Evolutionary conservation across 345 rosid genomes (phyloP), one percentile per base, ranked within the genome.

Genomic region (Mangifera indica): DNA sequence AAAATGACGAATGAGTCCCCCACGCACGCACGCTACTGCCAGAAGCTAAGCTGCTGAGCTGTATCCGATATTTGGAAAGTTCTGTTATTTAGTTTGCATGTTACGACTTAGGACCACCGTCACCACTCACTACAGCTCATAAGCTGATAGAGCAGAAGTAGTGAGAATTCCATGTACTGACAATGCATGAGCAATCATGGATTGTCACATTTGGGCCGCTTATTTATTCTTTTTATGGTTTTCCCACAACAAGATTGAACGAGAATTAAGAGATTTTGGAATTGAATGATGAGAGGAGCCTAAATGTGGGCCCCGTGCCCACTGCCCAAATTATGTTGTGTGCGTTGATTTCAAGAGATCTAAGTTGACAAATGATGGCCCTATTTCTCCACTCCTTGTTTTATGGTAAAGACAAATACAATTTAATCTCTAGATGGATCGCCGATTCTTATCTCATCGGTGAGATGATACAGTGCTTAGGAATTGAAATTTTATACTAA

Each of bases 51-150:
- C 44, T 80, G 85, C 49, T 80, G 85, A 83, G 87, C 87, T 87
- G 89, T 77, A 79, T 46, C 76, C 79, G 83, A 76, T 79, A 63
- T 44, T 70, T 62, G 79, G 81, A 68, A 63, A 71, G 60, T 75
- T 34, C 63, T 60, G 68, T 32, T 24, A 22, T 57, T 57, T 37
- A 21, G 25, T 53, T 57, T 20, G 63, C 44, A 59, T 24, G 57
- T 66, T 65, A 74, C 85, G 81, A 67, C 75, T 77, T 73, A 76
- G 89, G 89, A 83, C 87, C 87, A 86, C 83, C 87, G 77, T 81
- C 86, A 74, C 67, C 11, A 3, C 73, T 60, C 21, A 4, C 69
- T 74, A 25, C 89, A 83, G 82, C 85, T 83, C 78, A 80, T 68
- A 51, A 18, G 48, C 29, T 44, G 32, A 20, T 52, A 72, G 46